Evolutionary conservation across 805 yeast species (phyloP), one percentile per base, ranked within the genome.

Genomic region (Saccharomyces jurei): DNA sequence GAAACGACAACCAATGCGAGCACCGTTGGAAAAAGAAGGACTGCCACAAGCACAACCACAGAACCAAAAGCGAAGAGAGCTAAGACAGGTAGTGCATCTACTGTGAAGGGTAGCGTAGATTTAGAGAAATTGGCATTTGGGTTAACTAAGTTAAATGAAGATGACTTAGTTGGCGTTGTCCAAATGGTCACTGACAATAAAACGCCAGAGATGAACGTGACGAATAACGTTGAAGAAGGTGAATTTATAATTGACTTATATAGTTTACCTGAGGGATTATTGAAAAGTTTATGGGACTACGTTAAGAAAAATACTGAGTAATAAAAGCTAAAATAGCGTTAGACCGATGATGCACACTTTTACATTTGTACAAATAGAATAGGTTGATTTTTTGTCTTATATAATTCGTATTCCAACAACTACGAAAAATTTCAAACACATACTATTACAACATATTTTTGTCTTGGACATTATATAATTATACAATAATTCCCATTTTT

Each of bases 111-210:
- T 5, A 78, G 78, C 46, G 85, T 94, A 36, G 97, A 92, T 68
- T 77, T 94, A 62, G 98, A 94, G 67, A 84, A 86, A 67, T 79
- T 92, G 64, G 97, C 98, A 3, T 87, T 86, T 57, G 92, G 94
- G 2, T 79, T 92, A 64, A 89, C 96, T 54, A 88, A 88, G 71
- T 78, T 92, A 58, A 84, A 78, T 54, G 98, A 92, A 72, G 98
- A 94, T 69, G 97, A 94, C 71, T 77, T 92, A 61, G 81, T 94
- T 54, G 95, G 91, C 28, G 94, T 94, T 48, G 98, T 92, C 53
- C 97, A 92, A 73, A 92, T 94, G 97, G 94, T 92, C 47, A 90
- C 96, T 50, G 98, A 92, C 71, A 94, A 94, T 74, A 83, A 89
- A 68, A 90, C 98, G 4, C 84, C 89, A 41, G 98, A 92, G 50